A percentile compares a stretch with the other conserved stretches of the same genome.
phyloP scores from a whole-genome alignment of 2,329 filamentous ascomycete genomes.

The Trichoderma endophyticum region DNA sequence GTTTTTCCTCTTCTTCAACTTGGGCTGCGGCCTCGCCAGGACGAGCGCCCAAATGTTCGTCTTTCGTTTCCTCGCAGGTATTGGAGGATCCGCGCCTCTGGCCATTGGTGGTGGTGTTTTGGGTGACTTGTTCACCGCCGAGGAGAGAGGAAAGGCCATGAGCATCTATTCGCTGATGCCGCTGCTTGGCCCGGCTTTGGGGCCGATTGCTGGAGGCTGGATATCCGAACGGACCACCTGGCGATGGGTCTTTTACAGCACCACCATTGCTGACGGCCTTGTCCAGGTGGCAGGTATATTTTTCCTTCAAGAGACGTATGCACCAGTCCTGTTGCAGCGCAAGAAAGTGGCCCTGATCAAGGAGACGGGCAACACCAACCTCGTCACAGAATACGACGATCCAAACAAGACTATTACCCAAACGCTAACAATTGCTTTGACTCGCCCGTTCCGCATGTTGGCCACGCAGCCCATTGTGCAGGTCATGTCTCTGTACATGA shows the following conservation, averaged over 20 bases:
- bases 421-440: slow-evolving; percentile 51
- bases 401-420: slow-evolving; percentile 40
- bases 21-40: slow-evolving; percentile 58
- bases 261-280: slow-evolving; percentile 57
- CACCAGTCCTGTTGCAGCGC: slow-evolving; percentile 55
- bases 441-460: slow-evolving; percentile 63
- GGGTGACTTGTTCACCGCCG: slow-evolving; percentile 58
- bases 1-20: slow-evolving; percentile 57
- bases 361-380: slow-evolving; percentile 51
- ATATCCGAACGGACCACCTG: slow-evolving; percentile 54
- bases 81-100: slow-evolving; percentile 60
- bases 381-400: slow-evolving; percentile 53
- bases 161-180: slow-evolving; percentile 62
- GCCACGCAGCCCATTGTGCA: slow-evolving; percentile 62
- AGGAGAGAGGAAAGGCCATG: slow-evolving; percentile 59
- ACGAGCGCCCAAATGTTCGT: slow-evolving; percentile 60
- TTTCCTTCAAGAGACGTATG: slow-evolving; percentile 60
- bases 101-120: slow-evolving; percentile 66
- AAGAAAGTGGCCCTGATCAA: slow-evolving; percentile 57
- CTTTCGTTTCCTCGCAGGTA: slow-evolving; percentile 58
- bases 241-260: slow-evolving; percentile 72
- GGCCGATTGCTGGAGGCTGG: slow-evolving; percentile 43
- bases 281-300: slow-evolving; percentile 59
- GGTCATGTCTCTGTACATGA: slow-evolving; percentile 62
- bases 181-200: slow-evolving; percentile 54